Conservation (phyloP, 2,329 filamentous ascomycete genomes). For the Tolypocladium cylindrosporum region DNA sequence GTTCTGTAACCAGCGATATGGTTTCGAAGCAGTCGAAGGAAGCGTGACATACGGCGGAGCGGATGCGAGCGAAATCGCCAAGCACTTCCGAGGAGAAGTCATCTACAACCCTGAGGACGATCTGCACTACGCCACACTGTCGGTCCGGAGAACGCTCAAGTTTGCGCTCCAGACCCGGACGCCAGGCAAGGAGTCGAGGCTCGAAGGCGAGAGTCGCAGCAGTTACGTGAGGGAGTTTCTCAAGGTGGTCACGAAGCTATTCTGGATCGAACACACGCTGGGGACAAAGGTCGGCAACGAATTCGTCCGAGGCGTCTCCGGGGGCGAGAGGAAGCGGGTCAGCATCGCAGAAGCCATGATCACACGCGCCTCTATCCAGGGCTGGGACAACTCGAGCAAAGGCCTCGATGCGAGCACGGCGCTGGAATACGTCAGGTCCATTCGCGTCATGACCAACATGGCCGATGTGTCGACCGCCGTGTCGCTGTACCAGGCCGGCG, state of each 20-base stretch:
- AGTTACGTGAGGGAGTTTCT: slow-evolving; percentile 44
- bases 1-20: slow-evolving; percentile 58
- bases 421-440: slow-evolving; percentile 57
- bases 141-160: slow-evolving; percentile 53
- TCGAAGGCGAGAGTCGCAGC: slow-evolving; percentile 48
- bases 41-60: slow-evolving; percentile 52
- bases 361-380: slow-evolving; percentile 50
- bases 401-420: slow-evolving; percentile 65
- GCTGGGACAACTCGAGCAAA: slow-evolving; percentile 66
- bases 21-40: slow-evolving; percentile 54
- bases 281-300: slow-evolving; percentile 63
- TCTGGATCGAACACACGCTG: slow-evolving; percentile 61
- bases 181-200: slow-evolving; percentile 35
- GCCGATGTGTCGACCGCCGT: slow-evolving; percentile 62
- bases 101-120: slow-evolving; percentile 62
- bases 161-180: slow-evolving; percentile 59
- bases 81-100: slow-evolving; percentile 49
- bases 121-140: slow-evolving; percentile 59
- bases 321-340: slow-evolving; percentile 63
- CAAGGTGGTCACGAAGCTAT: slow-evolving; percentile 56
- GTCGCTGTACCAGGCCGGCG: slow-evolving; percentile 62
- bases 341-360: slow-evolving; percentile 61
- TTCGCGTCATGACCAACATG: slow-evolving; percentile 58
- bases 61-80: slow-evolving; percentile 33
- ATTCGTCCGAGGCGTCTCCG: slow-evolving; percentile 51